Conservation (phyloP, 1,139 yeast genomes). For the Candida freyschussii region DNA sequence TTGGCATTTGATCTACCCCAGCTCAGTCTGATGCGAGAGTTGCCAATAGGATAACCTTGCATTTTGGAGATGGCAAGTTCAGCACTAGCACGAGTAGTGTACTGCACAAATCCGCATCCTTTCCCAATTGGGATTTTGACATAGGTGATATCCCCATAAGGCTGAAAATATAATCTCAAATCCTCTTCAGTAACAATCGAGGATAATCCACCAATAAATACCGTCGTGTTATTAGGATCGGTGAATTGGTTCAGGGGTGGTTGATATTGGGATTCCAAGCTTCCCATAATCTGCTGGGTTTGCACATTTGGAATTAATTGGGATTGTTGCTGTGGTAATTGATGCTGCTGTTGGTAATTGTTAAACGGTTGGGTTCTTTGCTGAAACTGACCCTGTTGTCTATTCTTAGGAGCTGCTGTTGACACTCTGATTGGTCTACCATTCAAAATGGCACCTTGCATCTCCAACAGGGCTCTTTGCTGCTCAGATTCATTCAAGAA, state of each 20-base stretch:
- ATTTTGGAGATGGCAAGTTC: constrained; percentile 85
- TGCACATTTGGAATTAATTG: constrained; percentile 12
- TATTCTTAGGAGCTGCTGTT: constrained; percentile 63
- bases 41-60: constrained; percentile 91
- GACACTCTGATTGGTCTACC: constrained; percentile 77
- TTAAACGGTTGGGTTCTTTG: constrained; percentile 16
- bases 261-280: constrained; percentile 29
- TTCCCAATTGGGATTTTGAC: constrained; percentile 90
- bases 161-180: constrained; percentile 65
- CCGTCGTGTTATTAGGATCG: constrained; percentile 85
- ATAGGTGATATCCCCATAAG: constrained; percentile 80
- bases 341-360: constrained; percentile 11
- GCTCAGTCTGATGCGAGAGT: constrained; percentile 75
- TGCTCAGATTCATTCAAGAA: constrained; percentile 70
- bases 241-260: constrained; percentile 49
- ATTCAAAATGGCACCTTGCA: constrained; percentile 76
- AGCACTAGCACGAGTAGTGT: constrained; percentile 72
- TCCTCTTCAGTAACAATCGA: constrained; percentile 74
- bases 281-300: constrained; percentile 17
- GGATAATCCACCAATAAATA: constrained; percentile 89
- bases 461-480: constrained; percentile 68
- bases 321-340: constrained; percentile 3
- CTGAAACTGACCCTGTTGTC: constrained; percentile 24
- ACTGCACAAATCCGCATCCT: constrained; percentile 92
- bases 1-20: constrained; percentile 64